Evolutionary conservation across 2,329 filamentous ascomycete genomes (phyloP), one percentile per base, ranked within the genome.

Genomic region (Berkeleyomyces basicola): DNA sequence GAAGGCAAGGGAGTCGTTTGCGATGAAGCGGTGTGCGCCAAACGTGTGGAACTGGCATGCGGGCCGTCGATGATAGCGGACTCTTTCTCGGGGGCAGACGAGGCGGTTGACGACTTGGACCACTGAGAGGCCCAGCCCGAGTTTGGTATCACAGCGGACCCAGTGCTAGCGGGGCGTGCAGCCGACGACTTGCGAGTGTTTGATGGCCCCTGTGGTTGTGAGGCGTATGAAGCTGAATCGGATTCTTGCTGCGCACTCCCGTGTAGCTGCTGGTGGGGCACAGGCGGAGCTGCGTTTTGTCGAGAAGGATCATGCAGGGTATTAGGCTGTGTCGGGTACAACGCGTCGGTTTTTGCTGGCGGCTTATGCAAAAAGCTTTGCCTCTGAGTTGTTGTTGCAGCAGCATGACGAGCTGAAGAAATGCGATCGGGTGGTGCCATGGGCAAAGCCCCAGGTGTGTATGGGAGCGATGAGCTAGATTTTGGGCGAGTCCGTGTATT

Each of bases 221-320:
- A 16, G 14, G 43, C 42, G 23, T 59, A 31, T 59, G 58, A 46
- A 59, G 42, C 42, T 59, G 58, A 39, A 39, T 55, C 14, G 4
- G 16, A 37, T 7, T 36, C 16, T 4, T 59, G 58, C n/a, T 47
- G 58, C n/a, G 36, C 11, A 14, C 51, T 36, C 37, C 42, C 14
- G 58, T 60, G 58, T 55, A 40, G 57, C 31, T 44, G 37, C 11
- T 36, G 60, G 60, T 33, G 60, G 51, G 49, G 39, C 60, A 51
- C 60, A 42, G 49, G 23, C 40, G 31, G 9, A 40, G 40, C 23
- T 16, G 16, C 5, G 37, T 58, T 43, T 53, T 61, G 59, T 37
- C 47, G 39, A 61, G 59, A 55, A 53, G 60, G 60, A 61, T 58
- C 37, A 55, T 61, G 49, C 60, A 61, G 37, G 39, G n/a, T 55